Percentiles rank a stretch among this genome's conserved stretches.
Evolutionary conservation across 2,329 filamentous ascomycete species (phyloP).

Genomic region (Epichloe elymi): DNA sequence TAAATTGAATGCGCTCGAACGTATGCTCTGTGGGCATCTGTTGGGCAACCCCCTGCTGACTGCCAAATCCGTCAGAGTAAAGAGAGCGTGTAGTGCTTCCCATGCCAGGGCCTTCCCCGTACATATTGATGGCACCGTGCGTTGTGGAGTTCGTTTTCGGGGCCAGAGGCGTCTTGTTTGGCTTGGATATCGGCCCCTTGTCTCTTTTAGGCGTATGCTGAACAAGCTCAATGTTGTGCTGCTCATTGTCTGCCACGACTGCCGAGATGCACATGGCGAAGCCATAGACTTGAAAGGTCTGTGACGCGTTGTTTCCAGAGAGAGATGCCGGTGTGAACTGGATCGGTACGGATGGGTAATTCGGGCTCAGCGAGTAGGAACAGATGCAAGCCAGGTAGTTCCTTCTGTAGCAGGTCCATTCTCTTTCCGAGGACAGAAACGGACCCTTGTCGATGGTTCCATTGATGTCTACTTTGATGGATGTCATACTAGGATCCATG

Average conservation of each 20-base stretch:
- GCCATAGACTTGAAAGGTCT: constrained; percentile 52
- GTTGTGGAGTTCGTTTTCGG: constrained; percentile 49
- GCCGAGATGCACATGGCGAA: constrained; percentile 81
- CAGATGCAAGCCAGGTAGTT: constrained; percentile 86
- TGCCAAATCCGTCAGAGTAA: constrained; percentile 31
- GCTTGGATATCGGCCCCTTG: constrained; percentile 68
- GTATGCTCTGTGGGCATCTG: constrained; percentile 40
- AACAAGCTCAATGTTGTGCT: constrained; percentile 69
- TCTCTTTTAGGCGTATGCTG: constrained; percentile 88
- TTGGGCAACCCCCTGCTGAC: constrained; percentile 16
- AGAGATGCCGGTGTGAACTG: constrained; percentile 30
- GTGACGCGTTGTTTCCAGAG: constrained; percentile 10
- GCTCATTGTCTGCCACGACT: constrained; percentile 61
- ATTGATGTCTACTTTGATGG: constrained; percentile 58
- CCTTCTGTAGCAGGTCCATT: constrained; percentile 85
- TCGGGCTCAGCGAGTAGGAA: constrained; percentile 57
- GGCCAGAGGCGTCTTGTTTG: constrained; percentile 53
- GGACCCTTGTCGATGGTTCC: constrained; percentile 84
- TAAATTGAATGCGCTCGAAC: constrained; percentile 90
- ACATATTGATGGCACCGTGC: constrained; percentile 33
- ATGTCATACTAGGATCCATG: constrained; percentile 31
- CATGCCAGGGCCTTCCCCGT: constrained; percentile 22
- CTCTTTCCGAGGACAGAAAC: constrained; percentile 57
- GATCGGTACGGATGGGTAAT: constrained; percentile 31
- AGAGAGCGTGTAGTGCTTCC: constrained; percentile 13